Conservation (phyloP, 768 basidiomycete species). For the Roridomyces roridus region DNA sequence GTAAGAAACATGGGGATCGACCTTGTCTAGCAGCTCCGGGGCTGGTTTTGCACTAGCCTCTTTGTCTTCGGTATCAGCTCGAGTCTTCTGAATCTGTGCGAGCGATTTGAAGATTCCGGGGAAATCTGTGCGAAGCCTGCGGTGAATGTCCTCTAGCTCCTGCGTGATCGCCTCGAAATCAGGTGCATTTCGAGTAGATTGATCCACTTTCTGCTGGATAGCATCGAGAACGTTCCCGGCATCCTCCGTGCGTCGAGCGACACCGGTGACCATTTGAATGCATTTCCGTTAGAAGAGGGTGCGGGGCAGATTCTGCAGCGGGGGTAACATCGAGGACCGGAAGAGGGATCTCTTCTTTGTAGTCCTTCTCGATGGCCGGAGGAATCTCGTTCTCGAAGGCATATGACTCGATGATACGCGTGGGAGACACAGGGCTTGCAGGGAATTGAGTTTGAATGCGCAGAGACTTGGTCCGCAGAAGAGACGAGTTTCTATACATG, state of each 20-base stretch:
- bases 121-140: conserved; percentile 44
- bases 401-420: conserved; percentile 36
- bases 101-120: conserved; percentile 42
- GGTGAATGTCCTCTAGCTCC: conserved; percentile 46
- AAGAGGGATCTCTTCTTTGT: background rate
- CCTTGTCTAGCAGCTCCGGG: conserved; percentile 19
- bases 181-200: conserved; percentile 6
- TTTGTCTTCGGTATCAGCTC: conserved; percentile 17
- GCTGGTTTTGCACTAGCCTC: conserved; percentile 12
- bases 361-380: background rate
- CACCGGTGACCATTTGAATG: conserved; percentile 37
- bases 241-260: conserved; percentile 35
- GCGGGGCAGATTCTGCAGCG: conserved; percentile 13
- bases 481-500: conserved; percentile 1
- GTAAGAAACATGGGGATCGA: background rate
- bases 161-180: conserved; percentile 29
- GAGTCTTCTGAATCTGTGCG: conserved; percentile 33
- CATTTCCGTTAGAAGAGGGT: conserved; percentile 32
- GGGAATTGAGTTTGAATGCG: conserved; percentile 7
- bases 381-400: background rate
- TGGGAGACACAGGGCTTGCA: conserved; percentile 12
- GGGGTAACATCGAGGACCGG: conserved; percentile 22
- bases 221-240: conserved; percentile 31
- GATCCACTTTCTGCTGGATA: conserved; percentile 36
- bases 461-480: conserved; percentile 7